Evolutionary conservation across 805 yeast genomes (phyloP), one percentile per base, ranked within the genome.

Genomic region (Candida taoyuanica): DNA sequence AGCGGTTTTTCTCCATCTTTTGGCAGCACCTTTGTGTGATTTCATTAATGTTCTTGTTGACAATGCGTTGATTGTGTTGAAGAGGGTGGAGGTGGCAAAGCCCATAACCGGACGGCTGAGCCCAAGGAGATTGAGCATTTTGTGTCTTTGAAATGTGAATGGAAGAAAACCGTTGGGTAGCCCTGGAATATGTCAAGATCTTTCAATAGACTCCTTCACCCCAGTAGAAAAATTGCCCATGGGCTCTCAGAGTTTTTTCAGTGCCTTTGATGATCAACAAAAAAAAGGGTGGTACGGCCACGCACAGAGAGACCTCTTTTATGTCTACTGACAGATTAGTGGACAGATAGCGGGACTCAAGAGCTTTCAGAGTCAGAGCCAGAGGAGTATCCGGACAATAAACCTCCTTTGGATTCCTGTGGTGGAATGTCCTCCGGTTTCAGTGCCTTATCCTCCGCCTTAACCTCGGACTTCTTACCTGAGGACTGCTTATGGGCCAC

Each of bases 11-110:
- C 82, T 74, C 79, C 93, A 85, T 64, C 97, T 75, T 58, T 84
- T 86, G 34, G 88, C 88, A 5, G 94, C 81, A 18, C 94, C 86
- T 56, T 86, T 80, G 58, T 86, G 93, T 3, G 96, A 79, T 60
- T 87, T 84, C 73, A 80, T 77, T 26, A 52, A 30, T 8, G 57
- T 58, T 51, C 71, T 61, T 11, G 55, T 40, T 3, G 35, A 12
- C 9, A 14, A 14, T 14, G 30, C 21, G 19, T 27, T 21, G 13
- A 37, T 35, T n/a, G 42, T 11, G 5, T 43, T 11, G 11, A 26
- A 4, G 4, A 32, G 18, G 19, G 27, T 14, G 27, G 38, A 18
- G 25, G 41, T n/a, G 27, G 30, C 33, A 13, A 33, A 6, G 6
- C 23, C 14, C 19, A 18, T 13, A 11, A 34, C 33, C 5, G 33